Percentiles rank a stretch among this genome's conserved stretches.
Evolutionary conservation across 139 green algal species (phyloP).

Genomic region (Nannochloris sp.): DNA sequence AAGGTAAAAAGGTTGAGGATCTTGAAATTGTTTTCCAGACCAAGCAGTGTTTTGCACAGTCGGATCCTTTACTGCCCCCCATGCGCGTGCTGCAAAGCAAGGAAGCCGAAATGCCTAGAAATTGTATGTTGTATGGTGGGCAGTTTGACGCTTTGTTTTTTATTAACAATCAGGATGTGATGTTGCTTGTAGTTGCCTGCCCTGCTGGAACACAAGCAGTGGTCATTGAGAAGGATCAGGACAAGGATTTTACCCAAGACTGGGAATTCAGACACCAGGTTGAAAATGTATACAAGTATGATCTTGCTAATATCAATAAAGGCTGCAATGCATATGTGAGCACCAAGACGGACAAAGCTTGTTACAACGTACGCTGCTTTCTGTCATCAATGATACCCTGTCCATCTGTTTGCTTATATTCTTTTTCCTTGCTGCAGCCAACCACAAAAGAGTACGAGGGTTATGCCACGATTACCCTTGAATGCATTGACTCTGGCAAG

Average conservation of each 20-base stretch:
- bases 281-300: slow-evolving; percentile 1
- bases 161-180: no score
- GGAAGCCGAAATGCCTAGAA: neutral
- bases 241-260: slow-evolving; percentile 3
- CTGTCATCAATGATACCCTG: no score
- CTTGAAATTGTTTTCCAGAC: neutral
- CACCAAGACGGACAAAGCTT: neutral
- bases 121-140: neutral
- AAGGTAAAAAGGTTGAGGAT: neutral
- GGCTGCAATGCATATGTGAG: neutral
- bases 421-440: neutral
- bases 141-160: no score
- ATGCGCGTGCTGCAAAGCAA: neutral
- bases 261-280: neutral
- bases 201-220: neutral
- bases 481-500: neutral
- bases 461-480: neutral
- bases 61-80: neutral
- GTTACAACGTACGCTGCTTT: neutral
- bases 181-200: neutral
- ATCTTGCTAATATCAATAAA: neutral
- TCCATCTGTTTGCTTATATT: no score
- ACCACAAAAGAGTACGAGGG: neutral
- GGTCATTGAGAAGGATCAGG: neutral
- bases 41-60: neutral